Evolutionary conservation across 179 eudicot genomes (phyloP).

Genomic region (Patellifolia procumbens): DNA sequence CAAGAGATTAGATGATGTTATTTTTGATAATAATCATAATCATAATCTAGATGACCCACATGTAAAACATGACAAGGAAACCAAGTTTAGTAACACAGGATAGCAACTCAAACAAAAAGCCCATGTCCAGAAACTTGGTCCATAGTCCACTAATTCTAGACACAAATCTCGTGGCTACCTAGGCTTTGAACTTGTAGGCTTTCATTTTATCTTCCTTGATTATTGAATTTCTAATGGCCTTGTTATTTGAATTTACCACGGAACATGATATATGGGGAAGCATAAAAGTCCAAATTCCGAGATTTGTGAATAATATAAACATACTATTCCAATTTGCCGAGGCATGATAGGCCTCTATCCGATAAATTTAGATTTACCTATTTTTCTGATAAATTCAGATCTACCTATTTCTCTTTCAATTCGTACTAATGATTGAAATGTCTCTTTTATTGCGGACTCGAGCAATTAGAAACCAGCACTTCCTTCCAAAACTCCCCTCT

Average conservation of each 20-base stretch:
- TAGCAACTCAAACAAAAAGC: conserved; percentile 8
- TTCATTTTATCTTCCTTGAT: neutral
- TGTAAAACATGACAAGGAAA: neutral
- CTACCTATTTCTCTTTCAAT: no score
- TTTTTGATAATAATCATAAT: neutral
- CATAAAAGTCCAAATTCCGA: no score
- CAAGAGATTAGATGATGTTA: neutral
- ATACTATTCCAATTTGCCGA: no score
- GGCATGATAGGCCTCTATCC: no score
- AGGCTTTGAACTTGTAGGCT: neutral
- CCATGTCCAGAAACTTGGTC: neutral
- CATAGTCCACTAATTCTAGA: conserved; percentile 2
- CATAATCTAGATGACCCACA: neutral
- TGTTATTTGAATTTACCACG: neutral
- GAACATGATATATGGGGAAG: neutral
- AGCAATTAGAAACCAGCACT: no score
- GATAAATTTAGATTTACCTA: no score
- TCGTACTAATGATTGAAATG: no score
- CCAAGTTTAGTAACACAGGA: neutral
- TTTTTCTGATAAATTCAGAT: no score
- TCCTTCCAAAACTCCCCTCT: no score
- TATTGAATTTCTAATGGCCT: neutral
- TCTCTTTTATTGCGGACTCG: no score
- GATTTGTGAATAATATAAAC: no score
- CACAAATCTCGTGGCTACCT: neutral